These are phyloP conservation scores for Sordariomycetes sp. DNA, from an alignment of 2,329 filamentous ascomycete species.

Conservation along the genomic window DNA sequence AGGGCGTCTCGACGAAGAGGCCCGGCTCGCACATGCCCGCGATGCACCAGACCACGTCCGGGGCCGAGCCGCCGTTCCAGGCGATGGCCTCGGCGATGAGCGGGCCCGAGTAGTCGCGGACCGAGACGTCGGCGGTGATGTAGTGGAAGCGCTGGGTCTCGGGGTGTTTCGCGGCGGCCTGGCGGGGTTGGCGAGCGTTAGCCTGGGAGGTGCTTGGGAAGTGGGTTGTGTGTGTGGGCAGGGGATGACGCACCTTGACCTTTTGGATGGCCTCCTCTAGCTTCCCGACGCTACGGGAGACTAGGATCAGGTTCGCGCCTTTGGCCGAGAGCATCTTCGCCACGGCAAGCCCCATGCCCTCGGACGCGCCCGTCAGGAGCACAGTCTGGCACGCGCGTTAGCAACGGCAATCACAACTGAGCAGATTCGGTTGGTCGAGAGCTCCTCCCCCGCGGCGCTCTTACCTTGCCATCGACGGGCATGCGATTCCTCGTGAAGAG, in stretches of 20 bases:
- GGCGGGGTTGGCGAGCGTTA: not conserved
- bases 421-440: not conserved
- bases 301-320: conserved; percentile 78
- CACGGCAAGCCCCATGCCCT: conserved; percentile 77
- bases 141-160: conserved; percentile 67
- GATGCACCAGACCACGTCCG: conserved; percentile 86
- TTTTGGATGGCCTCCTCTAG: conserved; percentile 58
- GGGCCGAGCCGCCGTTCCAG: conserved; percentile 66
- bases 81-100: conserved; percentile 60
- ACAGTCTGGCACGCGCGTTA: conserved; percentile 51
- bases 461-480: conserved; percentile 72
- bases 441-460: conserved; percentile 7
- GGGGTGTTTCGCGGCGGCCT: conserved; percentile 56
- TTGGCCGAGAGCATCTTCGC: conserved; percentile 67
- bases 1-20: conserved; percentile 66
- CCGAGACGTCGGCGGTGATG: conserved; percentile 73
- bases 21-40: conserved; percentile 66
- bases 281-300: conserved; percentile 67
- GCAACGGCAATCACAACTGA: not conserved
- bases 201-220: conserved; percentile 2
- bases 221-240: not conserved
- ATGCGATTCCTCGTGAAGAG: conserved; percentile 63
- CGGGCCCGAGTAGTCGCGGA: conserved; percentile 55
- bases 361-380: conserved; percentile 81
- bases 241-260: conserved; percentile 42